Conservation (phyloP, 257 asterid species). For the Penstemon barbatus region DNA sequence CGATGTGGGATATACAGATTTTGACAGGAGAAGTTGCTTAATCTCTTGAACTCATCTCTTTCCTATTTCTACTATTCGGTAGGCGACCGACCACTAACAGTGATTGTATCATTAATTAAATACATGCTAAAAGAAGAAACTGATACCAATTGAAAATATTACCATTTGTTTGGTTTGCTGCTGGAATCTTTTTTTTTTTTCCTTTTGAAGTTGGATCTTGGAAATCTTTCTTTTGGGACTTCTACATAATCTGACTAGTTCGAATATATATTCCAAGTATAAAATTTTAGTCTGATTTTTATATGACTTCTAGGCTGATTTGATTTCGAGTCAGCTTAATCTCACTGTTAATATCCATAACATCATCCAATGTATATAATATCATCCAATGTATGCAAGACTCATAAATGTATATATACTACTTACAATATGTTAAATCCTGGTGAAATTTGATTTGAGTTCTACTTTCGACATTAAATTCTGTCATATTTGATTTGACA, state of each 20-base stretch:
- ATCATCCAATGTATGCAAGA: no score
- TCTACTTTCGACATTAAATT: no score
- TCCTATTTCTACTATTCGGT: slow-evolving; percentile 5
- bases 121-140: background rate
- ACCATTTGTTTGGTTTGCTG: no score
- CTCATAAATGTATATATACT: background rate
- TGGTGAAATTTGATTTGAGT: no score
- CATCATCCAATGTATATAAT: no score
- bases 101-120: background rate
- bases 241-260: no score
- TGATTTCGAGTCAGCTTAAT: no score
- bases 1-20: slow-evolving; percentile 79
- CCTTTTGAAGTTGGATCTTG: background rate
- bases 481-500: no score
- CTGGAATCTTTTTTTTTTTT: background rate
- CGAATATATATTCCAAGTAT: no score
- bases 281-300: no score
- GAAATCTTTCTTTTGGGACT: background rate
- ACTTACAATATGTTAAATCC: background rate
- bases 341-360: no score
- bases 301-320: no score
- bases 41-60: slow-evolving; percentile 44
- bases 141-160: background rate
- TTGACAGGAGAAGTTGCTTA: slow-evolving; percentile 53
- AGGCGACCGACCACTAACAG: background rate